Percentiles rank a stretch among this genome's conserved stretches.
These are phyloP conservation scores for Lasiosphaeria ovina DNA, from an alignment of 495 filamentous ascomycete genomes.

Conservation along the genomic window DNA sequence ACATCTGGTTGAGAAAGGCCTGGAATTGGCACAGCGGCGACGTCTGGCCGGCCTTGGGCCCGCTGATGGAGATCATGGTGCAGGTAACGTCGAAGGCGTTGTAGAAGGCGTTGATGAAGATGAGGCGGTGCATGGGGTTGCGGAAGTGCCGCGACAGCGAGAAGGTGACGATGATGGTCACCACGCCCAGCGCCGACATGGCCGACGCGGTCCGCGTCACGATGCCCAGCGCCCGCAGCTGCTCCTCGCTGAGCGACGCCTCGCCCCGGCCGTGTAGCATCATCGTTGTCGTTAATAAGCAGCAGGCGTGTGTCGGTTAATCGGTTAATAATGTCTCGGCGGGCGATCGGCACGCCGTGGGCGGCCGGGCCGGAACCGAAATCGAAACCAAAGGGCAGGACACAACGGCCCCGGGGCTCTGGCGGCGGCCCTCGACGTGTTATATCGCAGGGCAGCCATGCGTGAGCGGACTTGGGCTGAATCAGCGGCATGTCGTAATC, in stretches of 20 bases:
- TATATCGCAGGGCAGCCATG: background rate
- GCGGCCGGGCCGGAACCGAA: too few relatives aligned
- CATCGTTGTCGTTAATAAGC: background rate
- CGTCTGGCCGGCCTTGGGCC: constrained; percentile 35
- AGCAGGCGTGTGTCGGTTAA: background rate
- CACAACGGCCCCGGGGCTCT: background rate
- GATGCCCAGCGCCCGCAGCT: constrained; percentile 32
- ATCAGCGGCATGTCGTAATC: background rate
- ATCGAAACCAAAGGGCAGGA: too few relatives aligned
- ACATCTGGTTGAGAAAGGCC: constrained; percentile 50
- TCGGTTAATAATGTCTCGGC: background rate
- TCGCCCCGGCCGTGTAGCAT: constrained; percentile 20
- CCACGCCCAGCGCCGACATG: constrained; percentile 39
- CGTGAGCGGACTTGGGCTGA: background rate
- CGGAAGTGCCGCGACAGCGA: constrained; percentile 40
- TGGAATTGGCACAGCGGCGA: constrained; percentile 49
- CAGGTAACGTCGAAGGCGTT: constrained; percentile 46
- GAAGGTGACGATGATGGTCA: constrained; percentile 43
- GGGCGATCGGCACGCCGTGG: background rate
- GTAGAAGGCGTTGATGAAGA: constrained; percentile 48
- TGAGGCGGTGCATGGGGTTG: constrained; percentile 49
- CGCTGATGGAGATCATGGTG: constrained; percentile 46
- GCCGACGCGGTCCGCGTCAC: constrained; percentile 39
- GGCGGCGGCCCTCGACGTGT: background rate
- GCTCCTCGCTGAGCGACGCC: constrained; percentile 29